Evolutionary conservation across 2,329 filamentous ascomycete species (phyloP), one percentile per base, ranked within the genome.

Genomic region (Thielaviopsis populi): DNA sequence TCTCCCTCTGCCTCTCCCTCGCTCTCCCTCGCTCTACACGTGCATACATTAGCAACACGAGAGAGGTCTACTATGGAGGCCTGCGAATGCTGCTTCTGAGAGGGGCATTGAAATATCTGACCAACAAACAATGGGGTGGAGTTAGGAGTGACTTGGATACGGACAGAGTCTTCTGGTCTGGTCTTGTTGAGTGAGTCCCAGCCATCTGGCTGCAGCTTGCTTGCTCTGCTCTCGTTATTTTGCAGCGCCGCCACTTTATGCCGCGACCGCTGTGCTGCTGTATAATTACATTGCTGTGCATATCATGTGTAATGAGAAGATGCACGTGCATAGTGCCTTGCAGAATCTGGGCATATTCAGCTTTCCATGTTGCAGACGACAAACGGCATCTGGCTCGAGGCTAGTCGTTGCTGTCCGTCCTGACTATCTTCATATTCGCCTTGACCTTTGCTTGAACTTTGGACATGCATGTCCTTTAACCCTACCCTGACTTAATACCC

Each of bases 271-370:
- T 27, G 43, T 37, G 15, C 27, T 33, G 53, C 24, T 56, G 27
- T 54, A 30, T 54, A 54, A 30, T 4, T 13, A 17, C 2, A 54
- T 27, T 54, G 13, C 27, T 22, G 4, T 13, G 37, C 53, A 56
- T 37, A 56, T 56, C 42, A 46, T 46, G 42, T 15, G 37, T 37
- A 33, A n/a, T 37, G 33, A 3, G 27, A 56, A 27, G 53, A 56
- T 56, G 53, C 53, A 56, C 6, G 59, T 24, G 59, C 59, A 61
- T 61, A 61, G 59, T 48, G 59, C 59, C 59, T 48, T 61, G 59
- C 59, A 61, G 59, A 33, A 30, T 37, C 41, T 30, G 42, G n/a
- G 59, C 40, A 15, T 61, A 8, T 33, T 48, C 42, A 61, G 42
- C 40, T 61, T 30, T 22, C n/a, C 24, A 30, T 37, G 27, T 56